A percentile compares a stretch with the other conserved stretches of the same genome.
Conservation (phyloP, 371 early-diverging fungal genomes). For the Mortierella sp. region DNA sequence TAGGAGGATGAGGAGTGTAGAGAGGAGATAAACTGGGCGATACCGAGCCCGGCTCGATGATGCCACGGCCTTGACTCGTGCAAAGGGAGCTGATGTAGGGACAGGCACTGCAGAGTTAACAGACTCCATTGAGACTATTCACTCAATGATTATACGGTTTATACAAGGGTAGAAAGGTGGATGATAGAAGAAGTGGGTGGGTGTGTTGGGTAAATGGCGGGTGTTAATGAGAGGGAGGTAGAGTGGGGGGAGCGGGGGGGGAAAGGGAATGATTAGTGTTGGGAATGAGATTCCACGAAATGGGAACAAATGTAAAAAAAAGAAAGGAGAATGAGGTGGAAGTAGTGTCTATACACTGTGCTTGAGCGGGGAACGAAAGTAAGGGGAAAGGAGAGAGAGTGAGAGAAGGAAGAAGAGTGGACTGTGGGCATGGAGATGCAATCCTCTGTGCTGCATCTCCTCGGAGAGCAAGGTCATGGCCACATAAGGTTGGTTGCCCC, state of each 20-base stretch:
- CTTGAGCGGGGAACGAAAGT: not conserved
- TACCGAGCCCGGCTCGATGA: not conserved
- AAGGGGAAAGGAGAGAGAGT: not conserved
- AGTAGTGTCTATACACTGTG: not conserved
- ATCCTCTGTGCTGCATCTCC: not conserved
- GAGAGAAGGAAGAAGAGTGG: constrained; percentile 1
- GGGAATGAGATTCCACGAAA: constrained; percentile 32
- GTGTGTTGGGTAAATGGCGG: too few species aligned
- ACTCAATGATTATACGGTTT: not conserved
- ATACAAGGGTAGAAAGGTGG: not conserved
- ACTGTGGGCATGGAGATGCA: not conserved
- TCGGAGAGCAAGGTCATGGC: too few species aligned
- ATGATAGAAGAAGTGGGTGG: not conserved
- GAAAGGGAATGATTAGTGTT: not conserved
- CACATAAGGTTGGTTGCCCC: too few species aligned
- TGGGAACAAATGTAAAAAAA: constrained; percentile 6
- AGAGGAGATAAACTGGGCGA: constrained; percentile 2
- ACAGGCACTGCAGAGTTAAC: not conserved
- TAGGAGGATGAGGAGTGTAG: not conserved
- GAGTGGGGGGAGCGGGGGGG: not conserved
- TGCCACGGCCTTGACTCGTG: not conserved
- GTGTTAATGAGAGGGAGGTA: too few species aligned
- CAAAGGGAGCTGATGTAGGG: not conserved
- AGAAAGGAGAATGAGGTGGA: constrained; percentile 1
- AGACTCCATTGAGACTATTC: not conserved